Evolutionary conservation across 306 rosid genomes (phyloP).

Genomic region (Vicia faba): DNA sequence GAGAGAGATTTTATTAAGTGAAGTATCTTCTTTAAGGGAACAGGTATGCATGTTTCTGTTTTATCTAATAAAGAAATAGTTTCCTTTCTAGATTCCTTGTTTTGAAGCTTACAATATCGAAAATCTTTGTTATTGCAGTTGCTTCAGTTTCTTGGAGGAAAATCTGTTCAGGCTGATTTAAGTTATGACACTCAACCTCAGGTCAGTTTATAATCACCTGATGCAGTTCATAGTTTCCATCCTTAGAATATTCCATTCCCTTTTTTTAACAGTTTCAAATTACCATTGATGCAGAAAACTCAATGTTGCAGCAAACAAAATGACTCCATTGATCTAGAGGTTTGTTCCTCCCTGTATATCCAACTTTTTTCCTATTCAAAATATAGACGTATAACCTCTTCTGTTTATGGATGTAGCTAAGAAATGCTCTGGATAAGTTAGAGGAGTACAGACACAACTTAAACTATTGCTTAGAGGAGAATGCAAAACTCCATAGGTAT

Average conservation of each 20-base stretch:
- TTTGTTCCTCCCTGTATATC: conserved; percentile 36
- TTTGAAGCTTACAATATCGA: conserved; percentile 28
- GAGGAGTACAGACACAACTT: conserved; percentile 75
- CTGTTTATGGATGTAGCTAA: conserved; percentile 56
- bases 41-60: conserved; percentile 57
- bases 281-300: conserved; percentile 47
- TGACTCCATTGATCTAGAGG: conserved; percentile 54
- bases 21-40: conserved; percentile 70
- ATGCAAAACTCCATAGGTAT: conserved; percentile 80
- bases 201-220: conserved; percentile 50
- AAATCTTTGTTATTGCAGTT: conserved; percentile 53
- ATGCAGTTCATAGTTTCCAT: conserved; percentile 32
- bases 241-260: conserved; percentile 11
- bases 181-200: conserved; percentile 50
- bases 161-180: conserved; percentile 43
- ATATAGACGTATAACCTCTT: conserved; percentile 35
- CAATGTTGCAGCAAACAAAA: conserved; percentile 43
- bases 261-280: conserved; percentile 29
- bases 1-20: conserved; percentile 74
- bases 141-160: conserved; percentile 73
- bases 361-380: conserved; percentile 6
- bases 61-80: conserved; percentile 24
- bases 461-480: conserved; percentile 80
- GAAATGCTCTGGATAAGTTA: conserved; percentile 57
- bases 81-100: conserved; percentile 32